Evolutionary conservation across 768 basidiomycete species (phyloP).

Genomic region (Lentinula raphanica): DNA sequence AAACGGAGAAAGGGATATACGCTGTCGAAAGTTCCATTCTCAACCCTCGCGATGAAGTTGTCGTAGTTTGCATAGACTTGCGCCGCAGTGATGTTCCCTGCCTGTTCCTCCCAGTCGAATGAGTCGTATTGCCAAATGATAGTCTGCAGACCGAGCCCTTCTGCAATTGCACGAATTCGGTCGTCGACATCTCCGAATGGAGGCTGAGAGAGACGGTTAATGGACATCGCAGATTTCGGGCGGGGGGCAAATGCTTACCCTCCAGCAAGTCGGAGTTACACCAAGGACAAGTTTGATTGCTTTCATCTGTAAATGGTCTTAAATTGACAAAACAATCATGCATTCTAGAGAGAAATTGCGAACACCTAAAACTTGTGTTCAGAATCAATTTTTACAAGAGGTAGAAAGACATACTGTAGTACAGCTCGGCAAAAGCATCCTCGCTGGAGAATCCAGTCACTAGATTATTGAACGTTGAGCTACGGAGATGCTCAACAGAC

Average conservation of each 20-base stretch:
- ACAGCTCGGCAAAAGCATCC: constrained; percentile 73
- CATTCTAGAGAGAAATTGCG: background rate
- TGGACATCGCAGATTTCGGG: background rate
- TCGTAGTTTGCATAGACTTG: constrained; percentile 52
- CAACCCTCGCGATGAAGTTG: constrained; percentile 40
- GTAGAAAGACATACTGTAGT: constrained; percentile 48
- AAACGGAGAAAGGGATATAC: constrained; percentile 20
- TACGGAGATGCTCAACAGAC: too few species aligned
- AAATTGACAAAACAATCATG: background rate
- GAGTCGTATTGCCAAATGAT: constrained; percentile 66
- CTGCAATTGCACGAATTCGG: constrained; percentile 67
- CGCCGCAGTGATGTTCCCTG: constrained; percentile 27
- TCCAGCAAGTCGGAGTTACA: constrained; percentile 57
- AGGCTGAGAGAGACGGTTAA: constrained; percentile 29
- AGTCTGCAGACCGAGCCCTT: constrained; percentile 62
- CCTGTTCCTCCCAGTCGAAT: constrained; percentile 42
- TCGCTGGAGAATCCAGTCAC: constrained; percentile 58
- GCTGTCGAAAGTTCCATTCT: constrained; percentile 33
- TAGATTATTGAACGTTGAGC: too few species aligned
- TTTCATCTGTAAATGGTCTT: constrained; percentile 29
- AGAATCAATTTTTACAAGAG: background rate
- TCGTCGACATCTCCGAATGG: constrained; percentile 70
- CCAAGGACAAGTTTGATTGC: constrained; percentile 50
- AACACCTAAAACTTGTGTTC: background rate
- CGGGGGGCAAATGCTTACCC: constrained; percentile 28